A percentile compares a stretch with the other conserved stretches of the same genome.
phyloP scores from a whole-genome alignment of 106 monocot species.

The Ottelia alismoides region DNA sequence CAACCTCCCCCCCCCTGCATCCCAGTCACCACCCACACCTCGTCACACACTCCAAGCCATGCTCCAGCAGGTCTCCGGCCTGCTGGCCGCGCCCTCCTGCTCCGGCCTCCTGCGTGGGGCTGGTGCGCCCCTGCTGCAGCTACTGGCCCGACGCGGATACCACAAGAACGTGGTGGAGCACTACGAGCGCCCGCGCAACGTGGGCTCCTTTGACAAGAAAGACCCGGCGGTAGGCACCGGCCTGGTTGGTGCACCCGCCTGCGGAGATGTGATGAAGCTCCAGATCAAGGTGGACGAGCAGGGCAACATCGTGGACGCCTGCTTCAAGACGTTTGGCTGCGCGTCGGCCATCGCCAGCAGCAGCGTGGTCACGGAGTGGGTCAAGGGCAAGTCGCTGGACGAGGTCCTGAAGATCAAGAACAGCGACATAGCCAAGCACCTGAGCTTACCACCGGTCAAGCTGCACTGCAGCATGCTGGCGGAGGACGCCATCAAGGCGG shows the following conservation, averaged over 20 bases:
- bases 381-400: slow-evolving; percentile 78
- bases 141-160: slow-evolving; percentile 4
- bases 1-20: too few relatives aligned
- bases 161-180: slow-evolving; percentile 19
- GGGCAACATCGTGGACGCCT: slow-evolving; percentile 71
- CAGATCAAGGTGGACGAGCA: slow-evolving; percentile 78
- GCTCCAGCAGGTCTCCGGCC: too few relatives aligned
- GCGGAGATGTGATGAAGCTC: slow-evolving; percentile 92
- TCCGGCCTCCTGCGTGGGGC: too few relatives aligned
- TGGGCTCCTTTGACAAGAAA: slow-evolving; percentile 79
- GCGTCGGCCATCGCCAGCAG: too few relatives aligned
- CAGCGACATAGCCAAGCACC: slow-evolving; percentile 73
- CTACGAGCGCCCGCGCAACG: slow-evolving; percentile 79
- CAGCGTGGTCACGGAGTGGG: slow-evolving; percentile 68
- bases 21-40: too few relatives aligned
- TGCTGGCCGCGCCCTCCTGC: too few relatives aligned
- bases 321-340: slow-evolving; percentile 96
- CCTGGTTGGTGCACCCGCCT: too few relatives aligned
- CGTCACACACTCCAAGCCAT: too few relatives aligned
- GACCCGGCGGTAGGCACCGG: slow-evolving; percentile 73
- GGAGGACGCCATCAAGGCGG: too few relatives aligned
- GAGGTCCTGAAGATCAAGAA: slow-evolving; percentile 72
- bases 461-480: slow-evolving; percentile 92
- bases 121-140: too few relatives aligned
- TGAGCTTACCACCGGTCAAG: slow-evolving; percentile 67